A percentile compares a stretch with the other conserved stretches of the same genome.
These are phyloP conservation scores for Saccharomyces hybrid DNA, from an alignment of 1,139 yeast genomes.

Conservation along the genomic window DNA sequence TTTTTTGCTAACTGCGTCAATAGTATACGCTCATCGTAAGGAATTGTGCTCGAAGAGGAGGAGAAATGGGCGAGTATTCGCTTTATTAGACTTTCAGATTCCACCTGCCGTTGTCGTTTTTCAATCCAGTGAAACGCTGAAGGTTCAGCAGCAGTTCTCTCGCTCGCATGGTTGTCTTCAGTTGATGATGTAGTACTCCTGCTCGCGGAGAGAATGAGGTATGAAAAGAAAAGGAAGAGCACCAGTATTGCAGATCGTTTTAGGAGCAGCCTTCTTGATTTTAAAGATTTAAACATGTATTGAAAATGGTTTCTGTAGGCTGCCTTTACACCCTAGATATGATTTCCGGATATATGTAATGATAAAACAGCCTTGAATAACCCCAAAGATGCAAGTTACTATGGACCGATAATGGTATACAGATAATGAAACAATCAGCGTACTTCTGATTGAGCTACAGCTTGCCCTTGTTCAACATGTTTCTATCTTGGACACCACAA, in stretches of 20 bases:
- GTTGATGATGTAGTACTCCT: not conserved
- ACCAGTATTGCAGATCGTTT: not conserved
- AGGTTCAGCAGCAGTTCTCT: not conserved
- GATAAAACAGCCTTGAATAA: not conserved
- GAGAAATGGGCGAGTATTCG: not conserved
- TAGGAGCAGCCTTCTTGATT: not conserved
- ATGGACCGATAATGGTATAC: not conserved
- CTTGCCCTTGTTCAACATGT: not conserved
- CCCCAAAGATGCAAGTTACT: not conserved
- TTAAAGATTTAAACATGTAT: not conserved
- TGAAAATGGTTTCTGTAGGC: not conserved
- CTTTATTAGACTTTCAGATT: not conserved
- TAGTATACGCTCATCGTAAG: not conserved
- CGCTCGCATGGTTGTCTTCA: not conserved
- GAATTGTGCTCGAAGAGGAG: not conserved
- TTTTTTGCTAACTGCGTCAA: not conserved
- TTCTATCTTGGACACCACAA: not conserved
- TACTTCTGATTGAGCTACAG: not conserved
- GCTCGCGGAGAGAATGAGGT: not conserved
- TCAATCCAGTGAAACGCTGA: not conserved
- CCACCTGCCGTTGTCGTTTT: not conserved
- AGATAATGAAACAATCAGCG: not conserved
- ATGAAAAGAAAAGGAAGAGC: not conserved
- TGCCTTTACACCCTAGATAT: not conserved
- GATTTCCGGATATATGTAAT: not conserved